A percentile compares a stretch with the other conserved stretches of the same genome.
phyloP scores from a whole-genome alignment of 1,284 basidiomycete species.

The Ustilago tritici region DNA sequence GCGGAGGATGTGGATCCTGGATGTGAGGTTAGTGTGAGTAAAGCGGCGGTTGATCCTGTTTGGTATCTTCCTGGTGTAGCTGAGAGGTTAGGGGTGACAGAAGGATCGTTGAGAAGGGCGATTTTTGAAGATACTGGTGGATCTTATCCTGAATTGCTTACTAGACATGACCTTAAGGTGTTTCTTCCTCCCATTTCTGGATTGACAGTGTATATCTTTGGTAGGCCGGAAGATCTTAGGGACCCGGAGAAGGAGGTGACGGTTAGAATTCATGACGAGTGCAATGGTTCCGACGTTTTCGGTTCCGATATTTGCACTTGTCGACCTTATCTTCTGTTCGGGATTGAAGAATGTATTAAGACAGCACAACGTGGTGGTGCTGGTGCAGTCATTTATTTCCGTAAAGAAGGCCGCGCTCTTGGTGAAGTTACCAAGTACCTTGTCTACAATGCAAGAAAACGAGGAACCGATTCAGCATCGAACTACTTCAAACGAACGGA shows the following conservation, averaged over 20 bases:
- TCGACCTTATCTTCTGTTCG: conserved; percentile 87
- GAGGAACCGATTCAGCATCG: conserved; percentile 89
- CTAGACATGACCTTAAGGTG: conserved; percentile 91
- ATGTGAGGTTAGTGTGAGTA: conserved; percentile 86
- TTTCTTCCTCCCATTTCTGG: conserved; percentile 95
- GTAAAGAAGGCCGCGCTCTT: conserved; percentile 90
- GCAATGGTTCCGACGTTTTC: conserved; percentile 86
- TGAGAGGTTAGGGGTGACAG: conserved; percentile 73
- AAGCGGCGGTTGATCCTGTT: conserved; percentile 76
- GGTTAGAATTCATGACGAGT: conserved; percentile 92
- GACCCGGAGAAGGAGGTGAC: conserved; percentile 79
- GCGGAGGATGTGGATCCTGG: conserved; percentile 75
- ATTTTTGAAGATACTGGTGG: conserved; percentile 92
- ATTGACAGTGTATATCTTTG: conserved; percentile 92
- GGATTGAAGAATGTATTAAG: conserved; percentile 92
- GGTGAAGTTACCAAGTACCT: conserved; percentile 77
- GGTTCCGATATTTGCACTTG: conserved; percentile 93
- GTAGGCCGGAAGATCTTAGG: conserved; percentile 63
- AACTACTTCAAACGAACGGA: conserved; percentile 95
- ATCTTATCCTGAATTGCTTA: conserved; percentile 96
- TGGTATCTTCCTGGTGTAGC: conserved; percentile 90
- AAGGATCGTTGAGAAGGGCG: conserved; percentile 83
- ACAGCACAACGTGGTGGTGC: conserved; percentile 88
- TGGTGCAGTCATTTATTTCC: conserved; percentile 92
- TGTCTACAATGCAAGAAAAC: conserved; percentile 94